Evolutionary conservation across 2,329 filamentous ascomycete genomes (phyloP).

Genomic region (Septoria petroselini): DNA sequence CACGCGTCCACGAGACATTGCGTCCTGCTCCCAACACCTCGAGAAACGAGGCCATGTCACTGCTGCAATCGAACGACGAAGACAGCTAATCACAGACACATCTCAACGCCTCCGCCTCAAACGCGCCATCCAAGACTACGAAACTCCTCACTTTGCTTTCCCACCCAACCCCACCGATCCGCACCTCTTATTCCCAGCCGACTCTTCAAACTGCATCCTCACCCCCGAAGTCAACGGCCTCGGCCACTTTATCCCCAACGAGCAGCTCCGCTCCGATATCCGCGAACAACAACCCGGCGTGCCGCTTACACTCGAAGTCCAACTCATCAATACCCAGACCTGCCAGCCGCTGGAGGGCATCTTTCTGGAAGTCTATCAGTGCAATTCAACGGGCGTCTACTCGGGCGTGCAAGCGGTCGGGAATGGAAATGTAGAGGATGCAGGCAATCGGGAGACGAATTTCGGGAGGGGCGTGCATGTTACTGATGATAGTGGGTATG

Average conservation of each 20-base stretch:
- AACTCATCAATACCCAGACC: slow-evolving; percentile 45
- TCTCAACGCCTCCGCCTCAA: background rate
- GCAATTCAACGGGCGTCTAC: slow-evolving; percentile 48
- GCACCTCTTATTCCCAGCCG: slow-evolving; percentile 4
- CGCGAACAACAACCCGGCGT: slow-evolving; percentile 44
- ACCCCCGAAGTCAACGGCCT: slow-evolving; percentile 15
- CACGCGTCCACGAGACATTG: background rate
- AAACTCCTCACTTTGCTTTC: slow-evolving; percentile 2
- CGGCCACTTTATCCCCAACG: slow-evolving; percentile 35
- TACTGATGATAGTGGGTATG: slow-evolving; percentile 39
- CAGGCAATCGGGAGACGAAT: slow-evolving; percentile 38
- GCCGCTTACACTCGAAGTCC: slow-evolving; percentile 43
- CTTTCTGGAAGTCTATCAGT: slow-evolving; percentile 45
- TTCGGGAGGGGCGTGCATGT: slow-evolving; percentile 43
- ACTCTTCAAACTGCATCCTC: slow-evolving; percentile 11
- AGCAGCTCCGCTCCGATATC: slow-evolving; percentile 41
- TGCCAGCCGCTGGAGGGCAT: slow-evolving; percentile 43
- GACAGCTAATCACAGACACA: background rate
- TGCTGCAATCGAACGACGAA: background rate
- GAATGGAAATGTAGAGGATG: slow-evolving; percentile 36
- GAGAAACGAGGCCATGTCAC: background rate
- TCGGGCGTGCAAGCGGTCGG: slow-evolving; percentile 36
- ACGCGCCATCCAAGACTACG: slow-evolving; percentile 5
- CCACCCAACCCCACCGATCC: slow-evolving; percentile 1
- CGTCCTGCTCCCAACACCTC: background rate